Evolutionary conservation across 2,329 filamentous ascomycete genomes (phyloP), one percentile per base, ranked within the genome.

Genomic region (Colletotrichum spaethianum): DNA sequence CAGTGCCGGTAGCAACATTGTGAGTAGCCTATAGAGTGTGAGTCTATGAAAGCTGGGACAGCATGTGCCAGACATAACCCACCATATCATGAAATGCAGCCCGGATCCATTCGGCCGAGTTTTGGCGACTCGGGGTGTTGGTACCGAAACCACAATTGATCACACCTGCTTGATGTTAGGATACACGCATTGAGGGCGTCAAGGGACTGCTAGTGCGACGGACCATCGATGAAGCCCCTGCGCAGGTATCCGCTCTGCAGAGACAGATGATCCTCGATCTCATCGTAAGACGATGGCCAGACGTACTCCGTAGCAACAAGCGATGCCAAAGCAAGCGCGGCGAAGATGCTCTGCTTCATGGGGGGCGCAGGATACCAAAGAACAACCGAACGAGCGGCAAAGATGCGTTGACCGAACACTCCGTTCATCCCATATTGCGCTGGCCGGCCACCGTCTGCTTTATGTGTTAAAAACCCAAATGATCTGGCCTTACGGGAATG

Each of bases 41-140:
- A 52, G 23, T 4, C 12, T 26, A 9, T 3, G 4, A 48, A 14
- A 48, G 6, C 4, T 11, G 26, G 14, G 12, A 16, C 9, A 14
- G 6, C 4, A 26, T 23, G 6, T 12, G 11, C 11, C 20, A 26
- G 4, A 26, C 4, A 23, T 14, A 11, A 11, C n/a, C 23, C n/a
- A 48, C 48, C 23, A 72, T 74, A 20, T 78, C 77, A 53, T 78
- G 77, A 31, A 78, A 78, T 2, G 77, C 76, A 5, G 74, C 75
- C 23, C 77, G 74, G 20, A 78, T 76, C 75, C 76, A 78, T 73
- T 78, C 76, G 9, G 76, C 76, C 2, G 76, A 60, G 52, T 79
- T 78, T 14, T 75, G 75, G 11, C 64, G 67, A 14, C 75, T 75
- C 0, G 69, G 64, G 0, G 69, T 31, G 11, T 63, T 73, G n/a